Evolutionary conservation across 768 basidiomycete genomes (phyloP).

Genomic region (Tylopilus plumbeoviolaceoides): DNA sequence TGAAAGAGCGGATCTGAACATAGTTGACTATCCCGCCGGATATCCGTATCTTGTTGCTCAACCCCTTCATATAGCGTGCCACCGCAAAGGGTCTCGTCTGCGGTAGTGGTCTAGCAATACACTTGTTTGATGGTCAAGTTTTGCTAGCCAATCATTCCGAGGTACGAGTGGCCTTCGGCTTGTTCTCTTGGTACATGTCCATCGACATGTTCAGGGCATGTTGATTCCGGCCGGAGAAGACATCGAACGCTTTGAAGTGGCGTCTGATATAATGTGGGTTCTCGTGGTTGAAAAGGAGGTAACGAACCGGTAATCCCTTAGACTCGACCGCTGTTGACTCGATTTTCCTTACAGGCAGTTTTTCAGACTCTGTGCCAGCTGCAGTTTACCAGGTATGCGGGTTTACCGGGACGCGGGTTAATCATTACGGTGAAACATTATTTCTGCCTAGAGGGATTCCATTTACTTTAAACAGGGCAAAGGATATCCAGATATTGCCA

Average conservation of each 20-base stretch:
- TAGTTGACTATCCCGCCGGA: constrained; percentile 42
- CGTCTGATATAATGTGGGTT: constrained; percentile 65
- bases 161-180: constrained; percentile 31
- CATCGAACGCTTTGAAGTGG: constrained; percentile 56
- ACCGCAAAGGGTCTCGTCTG: constrained; percentile 86
- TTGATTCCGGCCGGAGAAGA: constrained; percentile 78
- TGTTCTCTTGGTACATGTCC: not conserved
- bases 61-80: constrained; percentile 55
- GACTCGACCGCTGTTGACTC: not conserved
- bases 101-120: constrained; percentile 58
- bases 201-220: constrained; percentile 46
- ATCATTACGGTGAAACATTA: constrained; percentile 64
- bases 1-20: constrained; percentile 71
- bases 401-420: constrained; percentile 60
- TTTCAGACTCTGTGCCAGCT: constrained; percentile 80
- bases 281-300: constrained; percentile 95
- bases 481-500: constrained; percentile 94
- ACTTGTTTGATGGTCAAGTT: constrained; percentile 50
- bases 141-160: constrained; percentile 55
- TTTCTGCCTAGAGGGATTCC: not conserved
- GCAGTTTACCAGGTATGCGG: constrained; percentile 44
- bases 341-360: constrained; percentile 64
- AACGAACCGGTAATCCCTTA: constrained; percentile 2
- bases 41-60: constrained; percentile 7
- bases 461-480: constrained; percentile 63